Evolutionary conservation across 1,284 basidiomycete species (phyloP), one percentile per base, ranked within the genome.

Genomic region (Hemileia vastatrix): DNA sequence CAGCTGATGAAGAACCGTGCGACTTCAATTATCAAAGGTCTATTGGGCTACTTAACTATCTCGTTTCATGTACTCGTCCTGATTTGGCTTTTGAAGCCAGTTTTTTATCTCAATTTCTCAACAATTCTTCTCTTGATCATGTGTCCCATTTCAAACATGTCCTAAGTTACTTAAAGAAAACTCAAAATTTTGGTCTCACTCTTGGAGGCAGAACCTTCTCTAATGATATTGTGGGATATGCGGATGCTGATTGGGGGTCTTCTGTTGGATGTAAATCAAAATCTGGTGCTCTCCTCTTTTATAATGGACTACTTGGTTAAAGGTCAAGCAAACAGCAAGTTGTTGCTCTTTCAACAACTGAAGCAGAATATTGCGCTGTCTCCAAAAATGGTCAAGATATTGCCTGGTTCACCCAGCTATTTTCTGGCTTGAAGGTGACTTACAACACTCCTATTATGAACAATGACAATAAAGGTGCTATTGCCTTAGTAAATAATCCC

Each of bases 41-140:
- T 15, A 33, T 57, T 1, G 55, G 55, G n/a, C 13, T 51, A 3
- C 15, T 58, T 0, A 40, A 58, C 24, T 58, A 51, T 23, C 18
- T 58, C 6, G 56, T 58, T 21, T 48, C 33, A 51, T 58, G 56
- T 32, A 58, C 56, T 8, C 45, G 47, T n/a, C 56, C 56, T 18
- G 56, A 58, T 24, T 32, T 58, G 6, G 56, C 45, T 2, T 58
- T 58, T 24, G 27, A 18, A 18, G 27, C 8, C n/a, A 33, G 27
- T 15, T 36, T 48, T 11, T 4, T 57, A 4, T 57, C 54, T 5
- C 8, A 18, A 9, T 8, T 2, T 43, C 53, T 54, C 6, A 54
- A 40, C 24, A 6, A 4, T 19, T 40, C 53, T 40, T 40, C 32
- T 19, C 21, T 11, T 6, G n/a, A 19, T 40, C 53, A 54, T 9